Conservation (phyloP, 257 asterid genomes). For the Jacaranda mimosifolia region DNA sequence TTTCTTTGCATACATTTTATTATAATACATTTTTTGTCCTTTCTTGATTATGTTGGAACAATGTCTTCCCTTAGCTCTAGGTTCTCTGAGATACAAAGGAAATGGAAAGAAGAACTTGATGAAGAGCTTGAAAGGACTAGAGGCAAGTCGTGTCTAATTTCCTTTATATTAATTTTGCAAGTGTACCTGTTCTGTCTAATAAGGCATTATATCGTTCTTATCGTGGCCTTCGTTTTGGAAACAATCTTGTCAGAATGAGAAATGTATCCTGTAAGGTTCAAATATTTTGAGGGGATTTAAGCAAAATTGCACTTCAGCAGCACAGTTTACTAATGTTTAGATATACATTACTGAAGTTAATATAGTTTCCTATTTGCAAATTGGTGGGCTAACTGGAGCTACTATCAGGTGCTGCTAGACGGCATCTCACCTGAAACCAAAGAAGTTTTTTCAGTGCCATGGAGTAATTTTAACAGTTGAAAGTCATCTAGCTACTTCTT, state of each 20-base stretch:
- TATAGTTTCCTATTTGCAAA: background rate
- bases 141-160: slow-evolving; percentile 64
- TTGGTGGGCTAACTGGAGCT: background rate
- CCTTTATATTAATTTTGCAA: slow-evolving; percentile 19
- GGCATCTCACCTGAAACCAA: background rate
- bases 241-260: slow-evolving; percentile 6
- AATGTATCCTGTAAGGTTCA: background rate
- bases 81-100: slow-evolving; percentile 78
- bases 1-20: slow-evolving; percentile 18
- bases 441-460: background rate
- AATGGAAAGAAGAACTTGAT: slow-evolving; percentile 98
- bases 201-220: background rate
- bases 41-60: slow-evolving; percentile 30
- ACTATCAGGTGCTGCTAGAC: background rate
- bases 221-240: background rate
- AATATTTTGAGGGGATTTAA: background rate
- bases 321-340: background rate
- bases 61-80: slow-evolving; percentile 48
- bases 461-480: slow-evolving; percentile 9
- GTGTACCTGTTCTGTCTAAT: background rate
- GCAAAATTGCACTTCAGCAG: background rate
- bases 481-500: slow-evolving; percentile 7
- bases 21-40: slow-evolving; percentile 12
- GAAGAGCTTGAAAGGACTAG: slow-evolving; percentile 88
- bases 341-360: background rate